Base-by-base conservation (phyloP, 345 rosid genomes). In the Brassica juncea region DNA sequence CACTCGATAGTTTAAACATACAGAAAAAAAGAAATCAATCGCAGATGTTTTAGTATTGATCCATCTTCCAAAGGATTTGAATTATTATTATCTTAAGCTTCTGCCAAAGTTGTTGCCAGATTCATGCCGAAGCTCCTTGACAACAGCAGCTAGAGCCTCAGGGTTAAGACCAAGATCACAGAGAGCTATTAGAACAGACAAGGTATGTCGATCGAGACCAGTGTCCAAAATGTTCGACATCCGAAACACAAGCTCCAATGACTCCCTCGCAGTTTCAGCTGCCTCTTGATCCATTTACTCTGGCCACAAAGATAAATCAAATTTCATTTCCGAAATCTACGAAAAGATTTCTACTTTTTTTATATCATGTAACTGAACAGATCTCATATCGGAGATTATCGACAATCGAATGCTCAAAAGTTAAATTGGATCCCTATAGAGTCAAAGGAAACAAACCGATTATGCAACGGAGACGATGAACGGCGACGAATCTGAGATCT, bases 141-240 rank as follows among this genome's bases (percentile, higher is more conserved):
- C 85, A 31, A 75, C 72, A 79, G 83, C 80, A 67, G 83, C 85
- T 23, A 83, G 32, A 74, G 85, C 85, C 72, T 83, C 85, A 0
- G 85, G 81, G 63, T 83, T 83, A 14, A 79, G 47, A 79, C 85
- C 85, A 52, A 83, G 78, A 65, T 83, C 85, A 57, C 85, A 79
- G 37, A 83, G 85, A 8, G 85, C 85, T 66, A 79, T 83, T 5
- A 83, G 71, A 39, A 83, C 68, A 5, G 85, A 79, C n/a, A 83
- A 16, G 8, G 81, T 79, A 57, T 79, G 83, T 2, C 85, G 55
- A 57, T 79, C 83, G 0, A 83, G 69, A 4, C 83, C 85, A 0
- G 81, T 83, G 21, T 83, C 83, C 57, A 83, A 73, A 5, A 83
- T 71, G 78, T 83, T 83, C 5, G 85, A 83, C 83, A 83, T 83